Conservation (phyloP, 2,329 filamentous ascomycete species). For the Aaosphaeria pasadenensis region DNA sequence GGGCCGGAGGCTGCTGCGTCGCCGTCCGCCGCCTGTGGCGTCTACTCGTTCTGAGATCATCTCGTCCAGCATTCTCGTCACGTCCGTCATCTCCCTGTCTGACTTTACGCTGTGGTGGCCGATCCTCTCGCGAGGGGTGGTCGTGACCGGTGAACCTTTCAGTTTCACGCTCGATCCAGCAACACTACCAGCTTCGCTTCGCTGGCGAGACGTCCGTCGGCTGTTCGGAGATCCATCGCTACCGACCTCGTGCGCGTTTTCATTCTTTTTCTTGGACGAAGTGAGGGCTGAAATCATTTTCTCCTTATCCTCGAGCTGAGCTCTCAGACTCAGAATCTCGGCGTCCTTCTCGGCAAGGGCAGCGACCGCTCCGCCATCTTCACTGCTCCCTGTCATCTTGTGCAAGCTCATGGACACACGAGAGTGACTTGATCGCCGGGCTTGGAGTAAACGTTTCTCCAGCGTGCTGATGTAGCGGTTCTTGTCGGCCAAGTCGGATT, state of each 20-base stretch:
- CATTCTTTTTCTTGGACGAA: slow-evolving; percentile 79
- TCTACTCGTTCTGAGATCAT: slow-evolving; percentile 89
- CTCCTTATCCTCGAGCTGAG: slow-evolving; percentile 90
- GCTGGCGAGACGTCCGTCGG: slow-evolving; percentile 32
- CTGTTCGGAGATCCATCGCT: slow-evolving; percentile 35
- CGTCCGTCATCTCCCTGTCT: slow-evolving; percentile 77
- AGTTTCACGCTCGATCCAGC: slow-evolving; percentile 19
- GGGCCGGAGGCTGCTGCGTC: slow-evolving; percentile 19
- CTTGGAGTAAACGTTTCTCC: slow-evolving; percentile 88
- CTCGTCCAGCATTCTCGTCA: slow-evolving; percentile 90
- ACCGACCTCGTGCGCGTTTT: slow-evolving; percentile 63
- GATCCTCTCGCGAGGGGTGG: slow-evolving; percentile 17
- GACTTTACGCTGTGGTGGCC: slow-evolving; percentile 18
- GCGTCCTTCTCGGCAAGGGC: slow-evolving; percentile 83
- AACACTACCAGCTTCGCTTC: slow-evolving; percentile 27
- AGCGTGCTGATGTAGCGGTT: slow-evolving; percentile 93
- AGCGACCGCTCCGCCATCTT: slow-evolving; percentile 71
- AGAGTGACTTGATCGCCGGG: slow-evolving; percentile 83
- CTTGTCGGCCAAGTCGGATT: slow-evolving; percentile 94
- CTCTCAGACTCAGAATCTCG: slow-evolving; percentile 87
- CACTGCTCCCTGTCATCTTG: slow-evolving; percentile 63
- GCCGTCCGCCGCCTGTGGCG: slow-evolving; percentile 60
- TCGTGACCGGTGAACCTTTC: slow-evolving; percentile 13
- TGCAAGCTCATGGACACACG: slow-evolving; percentile 76
- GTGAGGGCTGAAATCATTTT: slow-evolving; percentile 86